These are phyloP conservation scores for Neopestalotiopsis sp. DNA, from an alignment of 2,329 filamentous ascomycete genomes.

Conservation along the genomic window DNA sequence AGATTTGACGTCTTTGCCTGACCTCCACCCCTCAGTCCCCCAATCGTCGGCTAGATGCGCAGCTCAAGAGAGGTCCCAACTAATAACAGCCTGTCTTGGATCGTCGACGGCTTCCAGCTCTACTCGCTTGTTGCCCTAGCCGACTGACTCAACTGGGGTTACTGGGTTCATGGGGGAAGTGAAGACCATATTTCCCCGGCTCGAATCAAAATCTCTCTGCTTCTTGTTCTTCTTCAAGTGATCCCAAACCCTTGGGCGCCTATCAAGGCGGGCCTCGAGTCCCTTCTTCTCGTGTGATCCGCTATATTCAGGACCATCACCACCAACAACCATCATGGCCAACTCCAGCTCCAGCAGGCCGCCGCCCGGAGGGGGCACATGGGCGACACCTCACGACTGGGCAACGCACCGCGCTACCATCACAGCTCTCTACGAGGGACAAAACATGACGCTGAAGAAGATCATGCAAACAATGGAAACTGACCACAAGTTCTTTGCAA, in stretches of 20 bases:
- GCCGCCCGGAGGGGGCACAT: slow-evolving; percentile 15
- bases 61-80: background rate
- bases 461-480: slow-evolving; percentile 19
- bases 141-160: background rate
- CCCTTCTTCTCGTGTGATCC: background rate
- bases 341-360: slow-evolving; percentile 7
- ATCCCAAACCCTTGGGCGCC: slow-evolving; percentile 8
- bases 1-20: slow-evolving; percentile 12
- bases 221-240: background rate
- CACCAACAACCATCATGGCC: slow-evolving; percentile 11
- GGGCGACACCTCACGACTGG: slow-evolving; percentile 20
- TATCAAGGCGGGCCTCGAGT: slow-evolving; percentile 6
- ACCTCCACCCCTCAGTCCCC: background rate
- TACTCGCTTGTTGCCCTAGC: slow-evolving; percentile 1
- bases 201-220: background rate
- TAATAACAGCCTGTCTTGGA: background rate
- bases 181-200: background rate
- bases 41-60: slow-evolving; percentile 12
- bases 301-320: background rate
- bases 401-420: slow-evolving; percentile 17
- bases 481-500: slow-evolving; percentile 18
- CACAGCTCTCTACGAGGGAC: slow-evolving; percentile 14
- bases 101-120: slow-evolving; percentile 3
- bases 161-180: background rate
- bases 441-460: slow-evolving; percentile 20